A percentile compares a stretch with the other conserved stretches of the same genome.
These are phyloP conservation scores for Pyrenochaeta sp. DNA, from an alignment of 2,329 filamentous ascomycete genomes.

Conservation along the genomic window DNA sequence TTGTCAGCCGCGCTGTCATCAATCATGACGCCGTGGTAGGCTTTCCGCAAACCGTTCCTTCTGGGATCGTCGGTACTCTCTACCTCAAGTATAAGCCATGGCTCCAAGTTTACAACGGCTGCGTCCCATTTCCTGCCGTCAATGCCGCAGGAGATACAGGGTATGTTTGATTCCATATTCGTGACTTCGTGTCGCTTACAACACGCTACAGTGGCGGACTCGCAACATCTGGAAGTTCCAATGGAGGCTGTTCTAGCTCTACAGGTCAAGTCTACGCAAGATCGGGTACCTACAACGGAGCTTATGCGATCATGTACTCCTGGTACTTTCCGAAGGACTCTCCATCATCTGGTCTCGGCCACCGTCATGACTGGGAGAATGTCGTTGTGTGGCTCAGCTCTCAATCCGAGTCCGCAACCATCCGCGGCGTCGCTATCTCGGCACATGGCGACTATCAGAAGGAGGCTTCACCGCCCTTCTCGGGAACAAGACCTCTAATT, in stretches of 20 bases:
- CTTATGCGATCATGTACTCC: slow-evolving; percentile 60
- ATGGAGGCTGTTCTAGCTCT: slow-evolving; percentile 52
- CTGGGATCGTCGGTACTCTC: slow-evolving; percentile 54
- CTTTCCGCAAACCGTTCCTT: slow-evolving; percentile 62
- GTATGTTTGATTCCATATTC: slow-evolving; percentile 47
- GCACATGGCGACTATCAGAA: slow-evolving; percentile 60
- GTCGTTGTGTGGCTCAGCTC: slow-evolving; percentile 60
- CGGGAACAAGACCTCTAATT: slow-evolving; percentile 55
- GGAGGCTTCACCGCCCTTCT: slow-evolving; percentile 37
- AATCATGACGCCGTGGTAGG: slow-evolving; percentile 58
- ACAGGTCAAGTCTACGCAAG: slow-evolving; percentile 62
- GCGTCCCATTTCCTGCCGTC: slow-evolving; percentile 69
- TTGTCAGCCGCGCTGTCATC: slow-evolving; percentile 54
- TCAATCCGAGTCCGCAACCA: slow-evolving; percentile 48
- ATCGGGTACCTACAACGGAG: slow-evolving; percentile 48
- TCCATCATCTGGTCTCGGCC: slow-evolving; percentile 55
- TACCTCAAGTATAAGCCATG: slow-evolving; percentile 65
- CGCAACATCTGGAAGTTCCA: slow-evolving; percentile 47
- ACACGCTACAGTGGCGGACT: slow-evolving; percentile 52
- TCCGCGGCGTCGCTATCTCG: slow-evolving; percentile 61
- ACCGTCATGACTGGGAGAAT: slow-evolving; percentile 66
- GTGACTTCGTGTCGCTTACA: neutral
- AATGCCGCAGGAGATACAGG: slow-evolving; percentile 64
- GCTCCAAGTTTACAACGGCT: slow-evolving; percentile 64
- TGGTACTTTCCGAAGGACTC: slow-evolving; percentile 62